phyloP scores from a whole-genome alignment of 2,329 filamentous ascomycete species.

The Biscogniauxia sp. region DNA sequence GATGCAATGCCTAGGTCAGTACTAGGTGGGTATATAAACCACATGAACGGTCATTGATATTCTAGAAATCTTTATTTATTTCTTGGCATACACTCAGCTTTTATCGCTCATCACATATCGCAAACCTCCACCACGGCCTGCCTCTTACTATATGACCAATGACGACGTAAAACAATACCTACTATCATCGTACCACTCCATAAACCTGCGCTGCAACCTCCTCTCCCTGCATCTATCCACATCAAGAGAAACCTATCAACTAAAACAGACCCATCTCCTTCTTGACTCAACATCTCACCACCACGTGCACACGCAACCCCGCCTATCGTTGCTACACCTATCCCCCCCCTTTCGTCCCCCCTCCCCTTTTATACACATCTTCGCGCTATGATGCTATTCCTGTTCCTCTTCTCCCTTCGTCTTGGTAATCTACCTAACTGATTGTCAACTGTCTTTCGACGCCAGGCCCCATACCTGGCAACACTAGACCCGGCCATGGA shows the following conservation, averaged over 20 bases:
- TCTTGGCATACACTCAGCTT: neutral
- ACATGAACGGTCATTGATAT: too few relatives aligned
- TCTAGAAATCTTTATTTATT: too few relatives aligned
- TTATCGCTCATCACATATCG: neutral
- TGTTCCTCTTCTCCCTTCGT: too few relatives aligned
- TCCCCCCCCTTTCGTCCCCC: neutral
- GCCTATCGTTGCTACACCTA: neutral
- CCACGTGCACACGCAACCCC: neutral
- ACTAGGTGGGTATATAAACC: too few relatives aligned
- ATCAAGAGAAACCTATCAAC: neutral
- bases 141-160: neutral
- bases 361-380: neutral
- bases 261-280: neutral
- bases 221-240: neutral
- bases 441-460: neutral
- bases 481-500: conserved; percentile 13
- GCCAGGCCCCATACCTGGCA: neutral
- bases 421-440: neutral
- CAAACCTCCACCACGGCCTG: neutral
- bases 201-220: neutral
- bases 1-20: too few relatives aligned
- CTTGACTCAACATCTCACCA: neutral
- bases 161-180: neutral
- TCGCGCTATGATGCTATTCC: neutral
- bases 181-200: neutral